These are phyloP conservation scores for Tuber calosporum DNA, from an alignment of 495 filamentous ascomycete species.

Conservation along the genomic window DNA sequence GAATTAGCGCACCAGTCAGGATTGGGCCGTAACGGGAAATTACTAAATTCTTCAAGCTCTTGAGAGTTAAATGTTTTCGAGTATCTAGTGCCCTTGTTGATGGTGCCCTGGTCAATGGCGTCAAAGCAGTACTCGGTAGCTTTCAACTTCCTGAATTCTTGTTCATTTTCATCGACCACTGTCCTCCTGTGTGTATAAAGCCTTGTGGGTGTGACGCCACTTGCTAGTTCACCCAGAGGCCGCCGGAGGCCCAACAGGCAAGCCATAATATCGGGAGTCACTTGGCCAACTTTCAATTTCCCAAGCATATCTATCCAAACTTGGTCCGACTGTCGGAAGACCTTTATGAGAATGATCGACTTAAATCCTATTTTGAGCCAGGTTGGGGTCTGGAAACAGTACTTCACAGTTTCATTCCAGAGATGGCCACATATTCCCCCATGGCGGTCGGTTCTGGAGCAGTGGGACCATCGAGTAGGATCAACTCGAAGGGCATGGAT, in stretches of 20 bases:
- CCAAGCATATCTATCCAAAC: slow-evolving; percentile 29
- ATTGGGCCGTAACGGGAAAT: not conserved
- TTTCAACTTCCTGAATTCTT: slow-evolving; percentile 28
- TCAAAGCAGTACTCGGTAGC: slow-evolving; percentile 8
- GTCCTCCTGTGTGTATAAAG: slow-evolving; percentile 25
- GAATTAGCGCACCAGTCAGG: not conserved
- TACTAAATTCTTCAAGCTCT: slow-evolving; percentile 16
- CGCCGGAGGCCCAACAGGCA: slow-evolving; percentile 20
- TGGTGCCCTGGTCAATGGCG: slow-evolving; percentile 24
- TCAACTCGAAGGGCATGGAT: slow-evolving; percentile 22
- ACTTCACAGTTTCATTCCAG: slow-evolving; percentile 38
- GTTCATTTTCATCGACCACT: slow-evolving; percentile 26
- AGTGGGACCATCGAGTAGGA: slow-evolving; percentile 20
- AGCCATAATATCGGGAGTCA: slow-evolving; percentile 6
- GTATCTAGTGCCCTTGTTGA: not conserved
- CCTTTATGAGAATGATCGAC: slow-evolving; percentile 16
- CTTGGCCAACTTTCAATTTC: slow-evolving; percentile 28
- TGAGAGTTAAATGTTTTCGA: not conserved
- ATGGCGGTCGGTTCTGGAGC: slow-evolving; percentile 1
- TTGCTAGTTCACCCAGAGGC: slow-evolving; percentile 11
- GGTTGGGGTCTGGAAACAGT: slow-evolving; percentile 37
- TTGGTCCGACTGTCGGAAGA: slow-evolving; percentile 33
- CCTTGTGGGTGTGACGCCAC: slow-evolving; percentile 34
- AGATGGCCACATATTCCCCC: slow-evolving; percentile 24
- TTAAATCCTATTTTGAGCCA: slow-evolving; percentile 32